These are phyloP conservation scores for Beverwykella pulmonaria DNA, from an alignment of 495 filamentous ascomycete species.

Conservation along the genomic window DNA sequence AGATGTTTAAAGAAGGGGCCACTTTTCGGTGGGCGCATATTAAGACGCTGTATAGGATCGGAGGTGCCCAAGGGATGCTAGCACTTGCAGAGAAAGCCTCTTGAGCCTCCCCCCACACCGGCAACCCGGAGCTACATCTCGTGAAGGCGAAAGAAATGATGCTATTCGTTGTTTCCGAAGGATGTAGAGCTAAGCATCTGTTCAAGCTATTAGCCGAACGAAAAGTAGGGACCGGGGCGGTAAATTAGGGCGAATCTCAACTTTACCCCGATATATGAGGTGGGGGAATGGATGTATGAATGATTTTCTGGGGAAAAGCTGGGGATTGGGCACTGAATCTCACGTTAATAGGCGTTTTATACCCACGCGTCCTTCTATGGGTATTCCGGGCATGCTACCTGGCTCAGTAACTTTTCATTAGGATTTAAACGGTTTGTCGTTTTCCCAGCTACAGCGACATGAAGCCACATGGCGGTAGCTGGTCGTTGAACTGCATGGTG, in stretches of 20 bases:
- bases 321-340: slow-evolving; percentile 21
- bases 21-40: background rate
- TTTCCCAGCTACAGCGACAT: background rate
- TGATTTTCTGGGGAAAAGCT: slow-evolving; percentile 21
- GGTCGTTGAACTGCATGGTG: background rate
- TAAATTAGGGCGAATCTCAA: slow-evolving; percentile 2
- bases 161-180: slow-evolving; percentile 13
- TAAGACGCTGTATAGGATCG: background rate
- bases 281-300: background rate
- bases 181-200: slow-evolving; percentile 27
- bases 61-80: background rate
- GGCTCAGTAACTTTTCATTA: background rate
- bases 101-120: background rate
- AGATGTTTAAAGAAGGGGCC: background rate
- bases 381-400: background rate
- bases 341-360: slow-evolving; percentile 7
- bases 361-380: slow-evolving; percentile 25
- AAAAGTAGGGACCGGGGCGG: slow-evolving; percentile 3
- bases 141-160: slow-evolving; percentile 1
- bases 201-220: slow-evolving; percentile 34
- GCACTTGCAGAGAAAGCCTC: background rate
- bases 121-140: background rate
- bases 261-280: slow-evolving; percentile 27
- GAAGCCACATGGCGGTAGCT: background rate
- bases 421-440: background rate